phyloP scores from a whole-genome alignment of 2,329 filamentous ascomycete genomes.

The Aspergillus pseudonomiae region DNA sequence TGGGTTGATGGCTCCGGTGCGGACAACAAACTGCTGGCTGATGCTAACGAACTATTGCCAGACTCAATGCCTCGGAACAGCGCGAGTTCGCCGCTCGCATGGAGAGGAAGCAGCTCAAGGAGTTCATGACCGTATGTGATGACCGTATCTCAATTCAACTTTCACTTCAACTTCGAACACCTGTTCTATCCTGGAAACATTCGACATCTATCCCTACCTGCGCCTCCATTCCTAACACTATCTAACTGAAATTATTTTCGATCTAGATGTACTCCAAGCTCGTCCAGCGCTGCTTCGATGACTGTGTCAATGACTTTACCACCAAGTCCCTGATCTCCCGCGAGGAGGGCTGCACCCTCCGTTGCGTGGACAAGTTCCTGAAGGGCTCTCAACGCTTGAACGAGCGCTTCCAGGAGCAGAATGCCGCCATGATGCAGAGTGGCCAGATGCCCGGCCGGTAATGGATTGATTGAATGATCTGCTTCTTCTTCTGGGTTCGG shows the following conservation, averaged over 20 bases:
- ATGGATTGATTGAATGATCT: constrained; percentile 12
- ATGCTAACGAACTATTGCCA: constrained; percentile 35
- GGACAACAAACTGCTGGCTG: neutral
- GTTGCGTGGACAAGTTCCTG: constrained; percentile 95
- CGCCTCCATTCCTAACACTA: neutral
- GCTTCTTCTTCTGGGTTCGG: constrained; percentile 13
- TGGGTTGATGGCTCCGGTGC: neutral
- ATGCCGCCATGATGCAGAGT: constrained; percentile 67
- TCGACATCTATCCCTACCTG: neutral
- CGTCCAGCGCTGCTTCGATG: constrained; percentile 77
- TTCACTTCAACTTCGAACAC: constrained; percentile 7
- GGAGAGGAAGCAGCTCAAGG: constrained; percentile 98
- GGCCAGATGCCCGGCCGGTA: constrained; percentile 54
- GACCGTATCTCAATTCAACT: constrained; percentile 4
- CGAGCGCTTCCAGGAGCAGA: constrained; percentile 82
- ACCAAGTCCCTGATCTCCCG: constrained; percentile 88
- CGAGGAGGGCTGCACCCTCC: constrained; percentile 89
- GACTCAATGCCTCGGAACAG: constrained; percentile 78
- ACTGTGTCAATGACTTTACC: constrained; percentile 98
- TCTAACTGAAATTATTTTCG: neutral
- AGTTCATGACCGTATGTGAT: constrained; percentile 88
- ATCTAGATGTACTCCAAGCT: constrained; percentile 66
- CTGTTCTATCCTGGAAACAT: neutral
- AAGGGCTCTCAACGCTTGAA: constrained; percentile 87
- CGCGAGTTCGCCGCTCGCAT: constrained; percentile 92